Percentiles rank a stretch among this genome's conserved stretches.
Conservation (phyloP, 352 stramenopile genomes). For the Globisporangium lucens region DNA sequence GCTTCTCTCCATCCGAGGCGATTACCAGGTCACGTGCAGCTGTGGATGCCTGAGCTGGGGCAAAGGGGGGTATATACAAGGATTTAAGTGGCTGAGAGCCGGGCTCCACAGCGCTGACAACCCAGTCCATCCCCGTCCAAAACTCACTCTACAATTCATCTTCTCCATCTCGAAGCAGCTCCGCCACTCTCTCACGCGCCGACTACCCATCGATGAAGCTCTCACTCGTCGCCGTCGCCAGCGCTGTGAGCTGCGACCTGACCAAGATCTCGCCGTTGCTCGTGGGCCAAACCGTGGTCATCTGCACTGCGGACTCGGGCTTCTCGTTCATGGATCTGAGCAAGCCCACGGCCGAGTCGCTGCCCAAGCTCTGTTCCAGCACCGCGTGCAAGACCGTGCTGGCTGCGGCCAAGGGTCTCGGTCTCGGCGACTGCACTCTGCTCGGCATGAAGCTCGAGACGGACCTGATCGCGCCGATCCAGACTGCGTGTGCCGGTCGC, state of each 20-base stretch:
- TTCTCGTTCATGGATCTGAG: slow-evolving; percentile 17
- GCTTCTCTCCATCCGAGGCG: too few species aligned
- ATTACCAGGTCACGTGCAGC: too few species aligned
- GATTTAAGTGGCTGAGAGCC: too few species aligned
- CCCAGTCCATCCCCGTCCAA: too few species aligned
- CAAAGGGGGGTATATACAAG: too few species aligned
- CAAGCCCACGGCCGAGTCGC: neutral
- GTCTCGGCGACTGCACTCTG: slow-evolving; percentile 30
- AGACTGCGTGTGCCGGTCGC: neutral
- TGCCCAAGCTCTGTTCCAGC: slow-evolving; percentile 25
- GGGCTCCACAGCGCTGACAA: too few species aligned
- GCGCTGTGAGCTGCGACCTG: slow-evolving; percentile 5
- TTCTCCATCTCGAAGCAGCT: too few species aligned
- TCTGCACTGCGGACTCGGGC: slow-evolving; percentile 22
- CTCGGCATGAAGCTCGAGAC: slow-evolving; percentile 20
- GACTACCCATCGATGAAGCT: slow-evolving; percentile 4
- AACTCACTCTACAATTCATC: too few species aligned
- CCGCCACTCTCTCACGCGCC: too few species aligned
- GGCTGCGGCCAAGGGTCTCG: slow-evolving; percentile 15
- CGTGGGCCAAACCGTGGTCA: neutral
- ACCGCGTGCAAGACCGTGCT: slow-evolving; percentile 23
- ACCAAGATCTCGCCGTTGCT: slow-evolving; percentile 14
- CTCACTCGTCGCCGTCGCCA: slow-evolving; percentile 11
- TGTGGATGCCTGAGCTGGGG: too few species aligned
- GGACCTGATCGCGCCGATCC: slow-evolving; percentile 21